These are phyloP conservation scores for Penicillium taxi DNA, from an alignment of 495 filamentous ascomycete genomes.

Conservation along the genomic window DNA sequence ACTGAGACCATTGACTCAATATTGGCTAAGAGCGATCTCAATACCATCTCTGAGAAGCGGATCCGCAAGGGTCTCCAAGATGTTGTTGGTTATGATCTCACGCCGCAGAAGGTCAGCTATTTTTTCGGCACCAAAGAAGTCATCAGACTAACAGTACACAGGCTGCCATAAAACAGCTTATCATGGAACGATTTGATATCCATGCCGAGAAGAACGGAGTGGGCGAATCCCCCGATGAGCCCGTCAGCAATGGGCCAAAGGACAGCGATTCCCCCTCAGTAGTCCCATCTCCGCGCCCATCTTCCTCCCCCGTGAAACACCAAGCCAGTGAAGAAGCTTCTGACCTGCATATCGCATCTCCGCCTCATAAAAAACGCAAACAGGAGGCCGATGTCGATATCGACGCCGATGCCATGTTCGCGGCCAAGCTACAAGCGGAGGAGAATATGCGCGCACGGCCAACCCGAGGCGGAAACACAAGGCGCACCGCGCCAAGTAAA, in stretches of 20 bases:
- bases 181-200: constrained; percentile 84
- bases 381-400: constrained; percentile 41
- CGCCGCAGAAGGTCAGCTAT: constrained; percentile 67
- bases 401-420: constrained; percentile 78
- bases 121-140: neutral
- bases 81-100: constrained; percentile 71
- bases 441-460: constrained; percentile 69
- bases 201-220: constrained; percentile 45
- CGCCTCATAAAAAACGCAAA: constrained; percentile 49
- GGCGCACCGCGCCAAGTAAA: constrained; percentile 48
- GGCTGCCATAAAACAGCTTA: constrained; percentile 73
- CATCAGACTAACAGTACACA: constrained; percentile 23
- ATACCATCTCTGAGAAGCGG: constrained; percentile 86
- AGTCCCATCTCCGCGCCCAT: constrained; percentile 41
- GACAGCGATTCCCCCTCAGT: constrained; percentile 26
- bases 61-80: constrained; percentile 80
- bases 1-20: constrained; percentile 88
- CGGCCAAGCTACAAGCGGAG: constrained; percentile 83
- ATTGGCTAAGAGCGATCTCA: constrained; percentile 69
- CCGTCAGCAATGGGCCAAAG: constrained; percentile 38
- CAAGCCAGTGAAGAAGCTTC: constrained; percentile 42
- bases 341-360: constrained; percentile 38
- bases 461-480: constrained; percentile 56
- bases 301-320: constrained; percentile 50
- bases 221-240: constrained; percentile 27